Evolutionary conservation across 768 basidiomycete species (phyloP).

Genomic region (Suillus occidentalis): DNA sequence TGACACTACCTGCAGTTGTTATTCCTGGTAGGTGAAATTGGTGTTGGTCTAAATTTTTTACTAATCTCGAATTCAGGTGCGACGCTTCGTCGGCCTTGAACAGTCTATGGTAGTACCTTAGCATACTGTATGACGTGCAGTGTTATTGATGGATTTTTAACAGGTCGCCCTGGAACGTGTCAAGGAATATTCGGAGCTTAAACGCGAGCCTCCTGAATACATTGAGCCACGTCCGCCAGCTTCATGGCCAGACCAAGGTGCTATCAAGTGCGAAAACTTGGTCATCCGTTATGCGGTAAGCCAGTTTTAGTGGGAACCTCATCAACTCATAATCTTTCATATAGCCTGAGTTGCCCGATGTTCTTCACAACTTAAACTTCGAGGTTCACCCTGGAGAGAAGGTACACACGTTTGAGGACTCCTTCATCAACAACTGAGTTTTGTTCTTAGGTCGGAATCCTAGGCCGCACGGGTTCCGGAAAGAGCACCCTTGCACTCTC

Average conservation of each 20-base stretch:
- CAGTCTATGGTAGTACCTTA: constrained; percentile 73
- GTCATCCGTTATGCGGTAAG: constrained; percentile 77
- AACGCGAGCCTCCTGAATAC: constrained; percentile 79
- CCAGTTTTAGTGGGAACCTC: constrained; percentile 13
- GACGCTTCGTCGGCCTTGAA: constrained; percentile 84
- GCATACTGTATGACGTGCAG: background rate
- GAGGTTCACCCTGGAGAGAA: constrained; percentile 75
- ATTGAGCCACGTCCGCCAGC: constrained; percentile 80
- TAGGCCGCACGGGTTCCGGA: constrained; percentile 70
- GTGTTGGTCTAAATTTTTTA: background rate
- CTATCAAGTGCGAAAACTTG: constrained; percentile 70
- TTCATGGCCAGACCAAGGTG: constrained; percentile 75
- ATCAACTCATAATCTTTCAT: background rate
- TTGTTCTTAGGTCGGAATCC: constrained; percentile 56
- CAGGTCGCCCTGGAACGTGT: constrained; percentile 86
- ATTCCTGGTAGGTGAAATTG: constrained; percentile 48
- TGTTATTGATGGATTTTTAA: constrained; percentile 7
- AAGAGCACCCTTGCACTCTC: constrained; percentile 83
- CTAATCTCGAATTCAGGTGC: constrained; percentile 41
- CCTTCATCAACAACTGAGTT: background rate
- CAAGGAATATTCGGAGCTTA: constrained; percentile 85
- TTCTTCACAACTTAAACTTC: constrained; percentile 79
- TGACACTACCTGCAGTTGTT: constrained; percentile 43
- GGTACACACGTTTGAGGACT: constrained; percentile 32
- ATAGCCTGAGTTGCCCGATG: constrained; percentile 84